Percentiles rank a stretch among this genome's conserved stretches.
These are phyloP conservation scores for Harringtonia aguacate DNA, from an alignment of 2,329 filamentous ascomycete species.

Conservation along the genomic window DNA sequence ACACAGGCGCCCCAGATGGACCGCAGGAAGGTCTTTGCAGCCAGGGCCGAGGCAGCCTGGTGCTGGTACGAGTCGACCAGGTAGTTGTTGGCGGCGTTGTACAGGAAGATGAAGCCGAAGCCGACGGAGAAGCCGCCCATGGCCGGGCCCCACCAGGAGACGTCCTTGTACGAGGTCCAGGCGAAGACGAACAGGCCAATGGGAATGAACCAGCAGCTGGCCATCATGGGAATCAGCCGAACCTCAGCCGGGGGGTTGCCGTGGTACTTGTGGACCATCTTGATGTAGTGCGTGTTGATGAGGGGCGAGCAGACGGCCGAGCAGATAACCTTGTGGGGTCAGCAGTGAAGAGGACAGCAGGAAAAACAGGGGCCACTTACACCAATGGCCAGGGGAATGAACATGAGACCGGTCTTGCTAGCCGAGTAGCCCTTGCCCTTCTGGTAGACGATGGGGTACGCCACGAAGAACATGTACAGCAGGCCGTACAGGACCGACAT, in stretches of 20 bases:
- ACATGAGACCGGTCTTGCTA: conserved; percentile 71
- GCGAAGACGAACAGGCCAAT: conserved; percentile 39
- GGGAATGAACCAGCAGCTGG: conserved; percentile 60
- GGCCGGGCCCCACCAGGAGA: conserved; percentile 62
- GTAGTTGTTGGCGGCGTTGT: conserved; percentile 70
- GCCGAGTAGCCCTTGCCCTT: conserved; percentile 69
- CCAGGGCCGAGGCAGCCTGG: conserved; percentile 71
- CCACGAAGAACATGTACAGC: conserved; percentile 69
- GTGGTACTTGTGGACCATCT: conserved; percentile 47
- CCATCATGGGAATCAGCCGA: conserved; percentile 75
- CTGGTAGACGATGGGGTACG: conserved; percentile 62
- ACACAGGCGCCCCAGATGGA: conserved; percentile 70
- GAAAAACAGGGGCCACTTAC: conserved; percentile 3
- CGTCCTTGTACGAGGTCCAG: conserved; percentile 49
- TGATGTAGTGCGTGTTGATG: conserved; percentile 75
- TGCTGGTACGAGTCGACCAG: conserved; percentile 53
- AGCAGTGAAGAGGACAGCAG: not conserved
- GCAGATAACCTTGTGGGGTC: conserved; percentile 31
- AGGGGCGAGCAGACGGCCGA: conserved; percentile 58
- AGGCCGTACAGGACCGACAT: conserved; percentile 74
- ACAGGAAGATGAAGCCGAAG: conserved; percentile 76
- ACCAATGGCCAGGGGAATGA: conserved; percentile 71
- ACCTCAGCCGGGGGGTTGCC: conserved; percentile 68
- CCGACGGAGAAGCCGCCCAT: conserved; percentile 63
- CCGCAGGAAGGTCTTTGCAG: conserved; percentile 70